Percentiles rank a stretch among this genome's conserved stretches.
phyloP scores from a whole-genome alignment of 2,329 filamentous ascomycete species.

The Calycina herbarum region DNA sequence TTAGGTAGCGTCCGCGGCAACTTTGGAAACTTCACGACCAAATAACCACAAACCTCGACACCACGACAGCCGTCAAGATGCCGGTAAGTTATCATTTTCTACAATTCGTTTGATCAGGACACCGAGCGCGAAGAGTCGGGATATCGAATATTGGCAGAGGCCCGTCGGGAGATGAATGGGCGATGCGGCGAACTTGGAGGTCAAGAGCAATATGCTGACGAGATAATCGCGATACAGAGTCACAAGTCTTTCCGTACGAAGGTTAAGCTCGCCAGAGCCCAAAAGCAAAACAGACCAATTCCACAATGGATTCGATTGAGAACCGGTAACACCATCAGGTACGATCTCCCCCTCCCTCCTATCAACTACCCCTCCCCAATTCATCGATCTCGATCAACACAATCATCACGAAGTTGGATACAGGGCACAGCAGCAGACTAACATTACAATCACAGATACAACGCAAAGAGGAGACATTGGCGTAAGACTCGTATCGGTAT shows the following conservation, averaged over 20 bases:
- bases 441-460: constrained; percentile 69
- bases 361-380: not conserved
- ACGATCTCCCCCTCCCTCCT: constrained; percentile 37
- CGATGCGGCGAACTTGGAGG: not conserved
- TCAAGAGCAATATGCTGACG: constrained; percentile 20
- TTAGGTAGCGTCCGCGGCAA: not conserved
- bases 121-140: not conserved
- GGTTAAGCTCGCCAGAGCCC: constrained; percentile 99
- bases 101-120: constrained; percentile 5
- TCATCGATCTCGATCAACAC: constrained; percentile 3
- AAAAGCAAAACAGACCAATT: constrained; percentile 99
- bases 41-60: constrained; percentile 32
- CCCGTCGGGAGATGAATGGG: not conserved
- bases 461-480: constrained; percentile 99
- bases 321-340: constrained; percentile 99
- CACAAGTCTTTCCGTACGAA: constrained; percentile 99
- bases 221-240: constrained; percentile 60
- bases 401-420: not conserved
- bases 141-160: not conserved
- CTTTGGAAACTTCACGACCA: constrained; percentile 5
- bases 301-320: constrained; percentile 99
- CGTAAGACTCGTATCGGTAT: constrained; percentile 99
- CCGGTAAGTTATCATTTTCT: constrained; percentile 45
- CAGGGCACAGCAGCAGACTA: not conserved
- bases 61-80: constrained; percentile 50